Base-by-base conservation (phyloP, 2,329 filamentous ascomycete genomes). In the Colletotrichum cereale region DNA sequence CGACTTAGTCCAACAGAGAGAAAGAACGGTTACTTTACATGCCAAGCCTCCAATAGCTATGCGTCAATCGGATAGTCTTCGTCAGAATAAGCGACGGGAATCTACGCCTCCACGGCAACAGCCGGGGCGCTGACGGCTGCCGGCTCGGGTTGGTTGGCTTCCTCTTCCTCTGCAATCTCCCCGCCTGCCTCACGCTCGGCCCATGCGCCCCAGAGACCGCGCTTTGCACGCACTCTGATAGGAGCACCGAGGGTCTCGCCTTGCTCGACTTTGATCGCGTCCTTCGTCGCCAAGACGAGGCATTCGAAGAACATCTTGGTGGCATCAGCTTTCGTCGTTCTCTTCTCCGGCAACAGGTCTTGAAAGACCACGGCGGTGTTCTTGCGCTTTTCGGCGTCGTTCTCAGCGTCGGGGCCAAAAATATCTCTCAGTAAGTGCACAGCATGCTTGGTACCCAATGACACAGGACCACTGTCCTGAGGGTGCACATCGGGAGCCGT, bases 271-370 rank as follows among this genome's bases (percentile, higher is more conserved):
- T 97, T 97, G 83, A 99, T 93, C 36, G 96, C 96, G 80, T 99
- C 96, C 84, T 99, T 99, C 52, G 96, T 99, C 6, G 96, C 96
- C 57, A 99, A 87, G 3, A 99, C 96, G 31, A 99, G 87, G 66
- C 96, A 92, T 83, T 99, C 96, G 77, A 99, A 99, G 85, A 99
- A 99, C 95, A 99, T 98, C 87, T 98, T 98, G 53, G 96, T 99
- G 0, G 96, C 96, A 77, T 98, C 96, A 11, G 93, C 92, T 81
- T 94, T 93, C 75, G 89, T 94, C 0, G 96, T 96, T 72, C 88
- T 89, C 74, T 87, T 84, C 82, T 97, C 94, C 0, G 96, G 96
- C 42, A 98, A 88, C 58, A 99, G 87, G 69, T 97, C 93, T 77
- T 98, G 96, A 86, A 99, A 98, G 3, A 97, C 87, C 3, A 97